Evolutionary conservation across 1,284 basidiomycete species (phyloP), one percentile per base, ranked within the genome.

Genomic region (Flammula alnicola): DNA sequence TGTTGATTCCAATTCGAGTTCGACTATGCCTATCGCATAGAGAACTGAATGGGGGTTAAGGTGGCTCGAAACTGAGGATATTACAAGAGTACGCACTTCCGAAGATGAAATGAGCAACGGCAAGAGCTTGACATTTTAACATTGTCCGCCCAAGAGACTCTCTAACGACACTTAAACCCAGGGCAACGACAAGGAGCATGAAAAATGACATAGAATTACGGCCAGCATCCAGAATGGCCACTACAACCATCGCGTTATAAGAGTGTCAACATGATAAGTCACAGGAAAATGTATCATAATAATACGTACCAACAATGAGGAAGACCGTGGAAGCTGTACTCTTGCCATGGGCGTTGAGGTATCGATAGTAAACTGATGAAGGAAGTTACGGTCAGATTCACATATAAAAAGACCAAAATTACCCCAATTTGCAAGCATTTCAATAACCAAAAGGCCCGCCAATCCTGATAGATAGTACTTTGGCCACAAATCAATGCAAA

Each of bases 181-280:
- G 79, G 9, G 89, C 86, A 14, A 98, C 95, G 45, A 98, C 89
- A 16, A 98, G 77, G 17, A 99, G 78, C 75, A 99, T 82, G 75
- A 98, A 98, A 75, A 99, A 95, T 1, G 91, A 95, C 60, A 97
- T 78, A 6, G 93, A 92, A 64, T 98, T 98, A 44, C 96, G 77
- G 1, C 90, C 94, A 3, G 96, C 95, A 63, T 98, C 95, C 30
- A 99, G 75, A 49, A 97, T 90, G 16, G 93, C 87, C 36, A 94
- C 92, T 88, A 55, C 38, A 49, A 17, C 2, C 8, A 23, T 23
- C 22, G 45, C 11, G 39, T 30, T 19, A 27, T 26, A n/a, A n/a
- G n/a, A n/a, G n/a, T n/a, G n/a, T n/a, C n/a, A n/a, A n/a, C n/a
- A n/a, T n/a, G n/a, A n/a, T n/a, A n/a, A n/a, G n/a, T n/a, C n/a